Evolutionary conservation across 1,284 basidiomycete genomes (phyloP), one percentile per base, ranked within the genome.

Genomic region (Rhodofomes roseus): DNA sequence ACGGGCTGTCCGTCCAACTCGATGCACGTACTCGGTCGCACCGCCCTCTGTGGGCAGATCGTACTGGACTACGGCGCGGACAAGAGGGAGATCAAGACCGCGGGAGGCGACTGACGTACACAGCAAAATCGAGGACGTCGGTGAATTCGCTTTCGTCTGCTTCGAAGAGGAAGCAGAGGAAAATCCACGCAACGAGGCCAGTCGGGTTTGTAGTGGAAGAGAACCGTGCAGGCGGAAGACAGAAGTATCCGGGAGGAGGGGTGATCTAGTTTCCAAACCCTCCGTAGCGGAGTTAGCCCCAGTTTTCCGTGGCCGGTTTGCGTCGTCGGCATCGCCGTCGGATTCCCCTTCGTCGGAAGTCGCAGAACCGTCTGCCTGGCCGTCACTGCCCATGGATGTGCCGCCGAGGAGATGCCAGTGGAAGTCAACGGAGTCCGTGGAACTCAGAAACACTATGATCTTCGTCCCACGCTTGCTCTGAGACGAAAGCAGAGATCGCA

Each of bases 1-100:
- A 73, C 97, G 93, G 9, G 97, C 97, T 1, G 97, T 99, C 62
- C 97, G 88, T 27, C 97, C 97, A 6, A 99, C 93, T 50, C 97
- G 85, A 76, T 99, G 97, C 5, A 99, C 88, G 69, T 99, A 99
- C 74, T 99, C 97, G 23, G 92, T 97, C 18, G 90, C 90, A 2
- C 97, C 96, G 16, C 95, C 93, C 77, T 99, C 97, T 0, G 97
- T 99, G 0, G 97, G 96, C 27, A 98, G 84, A 73, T 99, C 97
- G 71, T 96, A 96, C 71, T 99, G 97, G 36, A 99, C 80, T 58
- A 99, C 96, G 2, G 93, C 92, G 20, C 90, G 88, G 8, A 99
- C 95, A n/a, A 94, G 84, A 2, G 95, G 95, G 50, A 99, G 78
- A 77, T 99, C 97, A n/a, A 99, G 82, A 70, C 97, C 97, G 70